A percentile compares a stretch with the other conserved stretches of the same genome.
Evolutionary conservation across 169 alveolate genomes (phyloP).

Genomic region (Neospora caninum): DNA sequence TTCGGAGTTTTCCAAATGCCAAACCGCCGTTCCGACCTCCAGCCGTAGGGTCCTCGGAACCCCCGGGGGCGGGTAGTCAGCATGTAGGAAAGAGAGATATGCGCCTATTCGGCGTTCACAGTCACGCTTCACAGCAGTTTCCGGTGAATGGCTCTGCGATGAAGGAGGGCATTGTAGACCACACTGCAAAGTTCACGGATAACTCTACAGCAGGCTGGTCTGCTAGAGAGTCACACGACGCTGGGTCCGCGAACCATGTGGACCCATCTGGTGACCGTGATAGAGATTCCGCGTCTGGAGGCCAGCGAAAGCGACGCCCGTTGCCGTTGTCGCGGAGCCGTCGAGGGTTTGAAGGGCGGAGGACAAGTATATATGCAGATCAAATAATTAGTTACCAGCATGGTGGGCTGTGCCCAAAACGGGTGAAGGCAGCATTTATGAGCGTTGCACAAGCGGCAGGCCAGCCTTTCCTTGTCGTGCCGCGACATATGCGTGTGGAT

Average conservation of each 20-base stretch:
- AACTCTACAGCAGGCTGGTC: neutral
- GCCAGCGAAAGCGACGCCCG: neutral
- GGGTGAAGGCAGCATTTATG: slow-evolving; percentile 3
- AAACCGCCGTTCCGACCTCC: neutral
- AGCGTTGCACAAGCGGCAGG: slow-evolving; percentile 8
- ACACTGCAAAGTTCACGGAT: neutral
- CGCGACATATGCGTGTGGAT: neutral
- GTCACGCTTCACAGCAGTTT: neutral
- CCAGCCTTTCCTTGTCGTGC: neutral
- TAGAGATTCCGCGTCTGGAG: neutral
- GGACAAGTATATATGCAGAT: neutral
- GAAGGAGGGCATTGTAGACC: neutral
- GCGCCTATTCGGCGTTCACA: neutral
- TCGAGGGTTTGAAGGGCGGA: neutral
- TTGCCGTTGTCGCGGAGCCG: neutral
- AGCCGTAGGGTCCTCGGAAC: neutral
- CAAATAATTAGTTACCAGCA: neutral
- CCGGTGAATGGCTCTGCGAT: neutral
- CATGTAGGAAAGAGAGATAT: neutral
- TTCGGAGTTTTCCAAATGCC: neutral
- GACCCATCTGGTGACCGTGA: neutral
- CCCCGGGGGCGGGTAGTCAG: neutral
- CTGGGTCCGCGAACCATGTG: neutral
- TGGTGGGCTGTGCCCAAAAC: neutral
- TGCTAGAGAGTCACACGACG: neutral